phyloP scores from a whole-genome alignment of 2,329 filamentous ascomycete species.

The Beauveria pseudobassiana region DNA sequence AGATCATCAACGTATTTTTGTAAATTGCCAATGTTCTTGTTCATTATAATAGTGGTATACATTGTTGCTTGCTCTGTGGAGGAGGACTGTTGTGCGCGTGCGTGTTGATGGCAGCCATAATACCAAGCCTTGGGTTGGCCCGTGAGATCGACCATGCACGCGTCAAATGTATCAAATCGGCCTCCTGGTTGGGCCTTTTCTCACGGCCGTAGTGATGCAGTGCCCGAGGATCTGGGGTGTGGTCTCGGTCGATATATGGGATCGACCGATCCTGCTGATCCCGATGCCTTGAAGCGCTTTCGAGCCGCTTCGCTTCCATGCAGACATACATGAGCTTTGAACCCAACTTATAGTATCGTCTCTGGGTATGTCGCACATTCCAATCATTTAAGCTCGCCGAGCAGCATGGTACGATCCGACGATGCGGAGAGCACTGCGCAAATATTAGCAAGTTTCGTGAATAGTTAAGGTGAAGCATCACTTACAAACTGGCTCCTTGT shows the following conservation, averaged over 20 bases:
- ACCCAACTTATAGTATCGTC: neutral
- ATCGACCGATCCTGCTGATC: neutral
- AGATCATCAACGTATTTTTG: neutral
- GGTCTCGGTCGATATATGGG: neutral
- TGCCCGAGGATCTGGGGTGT: neutral
- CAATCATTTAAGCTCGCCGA: conserved; percentile 64
- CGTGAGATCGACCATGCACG: neutral
- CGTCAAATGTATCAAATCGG: neutral
- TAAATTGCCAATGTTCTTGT: neutral
- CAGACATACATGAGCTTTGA: neutral
- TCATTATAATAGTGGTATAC: neutral
- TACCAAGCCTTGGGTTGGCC: neutral
- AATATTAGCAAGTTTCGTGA: conserved; percentile 25
- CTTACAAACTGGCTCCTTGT: conserved; percentile 81
- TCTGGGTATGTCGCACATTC: neutral
- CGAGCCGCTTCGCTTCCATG: neutral
- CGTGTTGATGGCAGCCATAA: neutral
- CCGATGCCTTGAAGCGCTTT: neutral
- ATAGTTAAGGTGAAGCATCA: conserved; percentile 19
- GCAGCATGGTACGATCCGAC: conserved; percentile 77
- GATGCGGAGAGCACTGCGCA: conserved; percentile 75
- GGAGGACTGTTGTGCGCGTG: neutral
- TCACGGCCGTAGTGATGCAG: neutral
- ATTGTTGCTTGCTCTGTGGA: neutral
- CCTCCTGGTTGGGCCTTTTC: neutral